Conservation (phyloP, 2,329 filamentous ascomycete species). For the Fusarium sp. region DNA sequence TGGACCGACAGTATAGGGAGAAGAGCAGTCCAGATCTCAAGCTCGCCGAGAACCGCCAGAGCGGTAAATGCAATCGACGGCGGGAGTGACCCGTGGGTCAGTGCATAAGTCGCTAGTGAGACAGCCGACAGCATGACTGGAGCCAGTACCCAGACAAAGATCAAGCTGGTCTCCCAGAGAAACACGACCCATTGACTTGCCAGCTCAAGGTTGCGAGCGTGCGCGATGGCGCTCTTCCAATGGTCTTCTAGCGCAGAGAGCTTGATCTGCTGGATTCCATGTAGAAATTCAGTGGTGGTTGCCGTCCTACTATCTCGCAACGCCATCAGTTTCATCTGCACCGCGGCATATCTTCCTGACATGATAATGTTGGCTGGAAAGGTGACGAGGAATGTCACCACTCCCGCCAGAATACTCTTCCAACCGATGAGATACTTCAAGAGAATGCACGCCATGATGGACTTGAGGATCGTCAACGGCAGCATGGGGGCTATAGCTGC, state of each 20-base stretch:
- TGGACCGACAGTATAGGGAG: not conserved
- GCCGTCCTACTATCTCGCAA: not conserved
- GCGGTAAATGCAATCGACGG: not conserved
- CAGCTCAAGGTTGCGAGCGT: not conserved
- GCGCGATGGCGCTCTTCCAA: not conserved
- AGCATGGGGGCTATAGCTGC: not conserved
- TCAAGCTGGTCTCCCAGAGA: not conserved
- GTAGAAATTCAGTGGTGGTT: not conserved
- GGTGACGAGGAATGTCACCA: not conserved
- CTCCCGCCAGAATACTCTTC: not conserved
- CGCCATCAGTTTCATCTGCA: not conserved
- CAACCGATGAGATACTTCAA: not conserved
- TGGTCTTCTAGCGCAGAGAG: not conserved
- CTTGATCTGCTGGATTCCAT: not conserved
- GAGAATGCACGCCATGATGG: not conserved
- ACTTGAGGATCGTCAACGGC: not conserved
- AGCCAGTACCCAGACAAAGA: not conserved
- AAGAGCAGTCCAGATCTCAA: not conserved
- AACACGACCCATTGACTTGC: not conserved
- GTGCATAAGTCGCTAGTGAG: not conserved
- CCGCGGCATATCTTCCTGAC: not conserved
- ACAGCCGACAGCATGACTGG: not conserved
- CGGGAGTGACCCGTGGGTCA: not conserved
- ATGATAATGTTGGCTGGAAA: not conserved
- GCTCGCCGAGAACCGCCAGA: not conserved